Evolutionary conservation across 441 rosid species (phyloP).

Genomic region (Gossypium gossypioides): DNA sequence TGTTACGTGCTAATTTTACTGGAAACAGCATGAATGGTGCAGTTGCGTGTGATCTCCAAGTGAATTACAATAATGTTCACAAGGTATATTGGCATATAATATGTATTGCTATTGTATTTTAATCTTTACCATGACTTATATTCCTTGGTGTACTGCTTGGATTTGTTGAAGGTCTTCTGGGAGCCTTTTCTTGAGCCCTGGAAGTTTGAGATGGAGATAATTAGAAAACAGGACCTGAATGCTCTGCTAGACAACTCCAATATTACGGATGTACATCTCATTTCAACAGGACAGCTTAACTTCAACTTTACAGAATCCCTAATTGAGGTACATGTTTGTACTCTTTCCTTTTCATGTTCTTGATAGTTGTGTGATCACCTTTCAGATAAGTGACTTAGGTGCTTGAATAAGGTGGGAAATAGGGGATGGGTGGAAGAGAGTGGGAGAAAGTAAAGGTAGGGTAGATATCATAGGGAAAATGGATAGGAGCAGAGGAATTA

Average conservation of each 20-base stretch:
- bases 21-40: slow-evolving; percentile 42
- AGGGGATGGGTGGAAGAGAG: neutral
- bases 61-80: slow-evolving; percentile 74
- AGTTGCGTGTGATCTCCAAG: slow-evolving; percentile 57
- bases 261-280: slow-evolving; percentile 51
- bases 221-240: slow-evolving; percentile 42
- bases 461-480: neutral
- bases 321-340: slow-evolving; percentile 52
- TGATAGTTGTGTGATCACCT: neutral
- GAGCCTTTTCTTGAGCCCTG: slow-evolving; percentile 93
- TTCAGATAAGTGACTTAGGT: neutral
- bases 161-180: slow-evolving; percentile 60
- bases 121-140: slow-evolving; percentile 6
- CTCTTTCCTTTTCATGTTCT: neutral
- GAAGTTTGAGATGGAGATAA: slow-evolving; percentile 53
- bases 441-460: neutral
- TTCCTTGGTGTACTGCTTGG: slow-evolving; percentile 20
- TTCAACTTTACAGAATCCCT: slow-evolving; percentile 71
- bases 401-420: neutral
- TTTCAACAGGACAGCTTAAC: slow-evolving; percentile 60
- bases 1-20: slow-evolving; percentile 36
- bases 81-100: slow-evolving; percentile 41
- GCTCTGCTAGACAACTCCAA: slow-evolving; percentile 44
- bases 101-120: slow-evolving; percentile 8
- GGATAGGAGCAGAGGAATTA: neutral